Percentiles rank a stretch among this genome's conserved stretches.
Conservation (phyloP, 1,139 yeast genomes). For the Suhomyces chickasaworum region DNA sequence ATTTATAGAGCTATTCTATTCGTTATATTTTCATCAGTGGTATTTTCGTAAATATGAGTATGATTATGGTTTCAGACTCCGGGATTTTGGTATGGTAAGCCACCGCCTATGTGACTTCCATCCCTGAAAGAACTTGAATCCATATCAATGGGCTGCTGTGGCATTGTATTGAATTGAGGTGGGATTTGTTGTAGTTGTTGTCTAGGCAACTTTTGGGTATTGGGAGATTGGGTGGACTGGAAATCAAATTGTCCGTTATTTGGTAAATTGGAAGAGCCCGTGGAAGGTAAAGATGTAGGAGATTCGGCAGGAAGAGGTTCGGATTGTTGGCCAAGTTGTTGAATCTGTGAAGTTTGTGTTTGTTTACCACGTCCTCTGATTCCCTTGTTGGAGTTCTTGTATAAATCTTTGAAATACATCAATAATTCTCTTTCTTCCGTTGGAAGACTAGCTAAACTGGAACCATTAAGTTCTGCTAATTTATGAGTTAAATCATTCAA, state of each 20-base stretch:
- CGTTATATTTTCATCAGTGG: not conserved
- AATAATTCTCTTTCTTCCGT: constrained; percentile 66
- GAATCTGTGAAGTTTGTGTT: constrained; percentile 6
- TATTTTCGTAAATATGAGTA: not conserved
- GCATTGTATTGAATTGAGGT: constrained; percentile 7
- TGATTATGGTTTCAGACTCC: constrained; percentile 4
- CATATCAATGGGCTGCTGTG: constrained; percentile 17
- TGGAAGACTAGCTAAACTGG: constrained; percentile 53
- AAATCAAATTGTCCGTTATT: constrained; percentile 14
- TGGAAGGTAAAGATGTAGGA: constrained; percentile 6
- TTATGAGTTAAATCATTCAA: constrained; percentile 64
- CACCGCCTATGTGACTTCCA: constrained; percentile 17
- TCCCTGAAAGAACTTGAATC: constrained; percentile 17
- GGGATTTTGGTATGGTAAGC: constrained; percentile 13
- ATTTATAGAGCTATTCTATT: not conserved
- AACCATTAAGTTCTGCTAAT: constrained; percentile 56
- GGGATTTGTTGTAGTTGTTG: constrained; percentile 11
- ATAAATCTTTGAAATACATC: constrained; percentile 74
- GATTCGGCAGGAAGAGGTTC: constrained; percentile 9
- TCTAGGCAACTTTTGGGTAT: constrained; percentile 13
- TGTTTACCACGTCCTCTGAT: constrained; percentile 83
- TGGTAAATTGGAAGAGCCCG: constrained; percentile 10
- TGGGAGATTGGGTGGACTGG: constrained; percentile 13
- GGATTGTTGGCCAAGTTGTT: not conserved
- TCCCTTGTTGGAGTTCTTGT: constrained; percentile 87